Conservation (phyloP, 2,329 filamentous ascomycete genomes). For the Exophiala dermatitidis region DNA sequence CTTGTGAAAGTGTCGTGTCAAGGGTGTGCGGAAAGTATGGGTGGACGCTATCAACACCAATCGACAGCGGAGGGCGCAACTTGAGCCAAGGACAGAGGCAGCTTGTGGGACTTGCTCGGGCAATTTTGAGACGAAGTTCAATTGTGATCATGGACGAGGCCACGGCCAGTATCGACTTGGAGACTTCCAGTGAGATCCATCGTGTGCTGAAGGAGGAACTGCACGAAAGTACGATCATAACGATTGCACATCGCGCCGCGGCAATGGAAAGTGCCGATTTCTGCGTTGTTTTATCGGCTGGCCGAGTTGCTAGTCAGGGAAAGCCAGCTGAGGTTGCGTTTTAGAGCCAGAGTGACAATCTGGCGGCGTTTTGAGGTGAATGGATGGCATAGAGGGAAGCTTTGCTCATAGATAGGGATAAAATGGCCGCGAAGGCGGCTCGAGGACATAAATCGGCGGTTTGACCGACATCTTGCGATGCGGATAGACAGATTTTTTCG, state of each 20-base stretch:
- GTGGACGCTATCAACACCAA: conserved; percentile 50
- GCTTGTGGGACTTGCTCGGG: conserved; percentile 57
- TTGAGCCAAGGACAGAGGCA: conserved; percentile 60
- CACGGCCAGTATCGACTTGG: conserved; percentile 57
- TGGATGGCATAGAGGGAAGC: neutral
- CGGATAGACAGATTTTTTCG: no score
- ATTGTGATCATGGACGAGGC: conserved; percentile 62
- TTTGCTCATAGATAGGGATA: no score
- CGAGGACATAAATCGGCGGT: no score
- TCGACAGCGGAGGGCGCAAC: conserved; percentile 56
- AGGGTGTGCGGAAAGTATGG: conserved; percentile 50
- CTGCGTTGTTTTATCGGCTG: conserved; percentile 12
- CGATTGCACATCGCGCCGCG: conserved; percentile 58
- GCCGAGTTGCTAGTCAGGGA: conserved; percentile 16
- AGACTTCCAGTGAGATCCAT: conserved; percentile 52
- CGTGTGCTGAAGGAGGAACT: conserved; percentile 50
- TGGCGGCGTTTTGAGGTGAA: neutral
- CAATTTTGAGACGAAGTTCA: conserved; percentile 53
- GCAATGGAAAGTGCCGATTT: conserved; percentile 42
- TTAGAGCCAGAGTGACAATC: neutral
- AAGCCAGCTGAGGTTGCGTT: conserved; percentile 3
- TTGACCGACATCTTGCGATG: no score
- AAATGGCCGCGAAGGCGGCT: no score
- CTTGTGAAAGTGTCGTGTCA: conserved; percentile 47
- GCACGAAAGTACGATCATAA: conserved; percentile 53